Conservation (phyloP, 495 filamentous ascomycete species). For the Alectoria sarmentosa region DNA sequence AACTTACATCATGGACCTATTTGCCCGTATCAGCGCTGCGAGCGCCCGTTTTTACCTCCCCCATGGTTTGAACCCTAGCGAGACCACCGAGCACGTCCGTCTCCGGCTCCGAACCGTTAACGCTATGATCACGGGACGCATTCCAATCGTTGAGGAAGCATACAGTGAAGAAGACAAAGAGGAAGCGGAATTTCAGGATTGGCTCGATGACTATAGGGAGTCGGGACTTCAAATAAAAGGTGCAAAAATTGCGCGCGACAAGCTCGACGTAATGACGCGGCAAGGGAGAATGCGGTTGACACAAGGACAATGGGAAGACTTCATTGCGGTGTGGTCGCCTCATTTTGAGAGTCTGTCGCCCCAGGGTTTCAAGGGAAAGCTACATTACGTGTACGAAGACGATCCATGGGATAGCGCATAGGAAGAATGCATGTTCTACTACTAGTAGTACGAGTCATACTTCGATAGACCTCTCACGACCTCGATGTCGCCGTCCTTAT, state of each 20-base stretch:
- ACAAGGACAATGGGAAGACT: background rate
- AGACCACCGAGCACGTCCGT: background rate
- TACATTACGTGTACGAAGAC: background rate
- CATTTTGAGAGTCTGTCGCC: background rate
- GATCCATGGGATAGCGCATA: background rate
- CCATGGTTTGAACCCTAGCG: background rate
- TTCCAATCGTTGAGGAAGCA: background rate
- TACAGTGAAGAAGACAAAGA: background rate
- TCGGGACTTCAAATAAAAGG: background rate
- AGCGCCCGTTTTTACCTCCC: background rate
- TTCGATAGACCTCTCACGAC: background rate
- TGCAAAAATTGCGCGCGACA: background rate
- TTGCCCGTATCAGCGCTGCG: background rate
- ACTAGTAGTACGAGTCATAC: background rate
- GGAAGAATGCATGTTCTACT: background rate
- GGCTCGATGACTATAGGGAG: background rate
- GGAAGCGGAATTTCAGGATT: background rate
- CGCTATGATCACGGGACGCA: background rate
- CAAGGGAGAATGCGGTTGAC: background rate
- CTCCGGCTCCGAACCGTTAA: accelerated
- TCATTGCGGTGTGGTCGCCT: background rate
- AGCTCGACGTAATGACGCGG: background rate
- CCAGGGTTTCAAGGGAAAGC: background rate
- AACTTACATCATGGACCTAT: background rate
- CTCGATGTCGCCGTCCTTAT: background rate